Percentiles rank a stretch among this genome's conserved stretches.
Conservation (phyloP, 2,329 filamentous ascomycete genomes). For the Macroventuria anomochaeta region DNA sequence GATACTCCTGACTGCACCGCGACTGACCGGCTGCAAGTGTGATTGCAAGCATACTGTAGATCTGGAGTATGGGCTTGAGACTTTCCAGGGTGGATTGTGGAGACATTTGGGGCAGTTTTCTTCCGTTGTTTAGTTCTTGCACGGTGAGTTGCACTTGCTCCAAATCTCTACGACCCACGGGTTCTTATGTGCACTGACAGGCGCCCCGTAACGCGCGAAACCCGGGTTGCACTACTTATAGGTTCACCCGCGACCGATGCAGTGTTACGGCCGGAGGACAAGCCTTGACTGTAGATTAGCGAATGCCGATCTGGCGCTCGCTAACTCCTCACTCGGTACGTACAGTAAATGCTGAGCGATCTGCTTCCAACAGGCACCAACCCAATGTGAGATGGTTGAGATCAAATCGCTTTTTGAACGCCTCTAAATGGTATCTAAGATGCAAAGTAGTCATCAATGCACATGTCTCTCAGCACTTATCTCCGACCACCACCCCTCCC, state of each 20-base stretch:
- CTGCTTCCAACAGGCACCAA: too few relatives aligned
- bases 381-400: neutral
- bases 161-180: too few relatives aligned
- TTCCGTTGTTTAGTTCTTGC: too few relatives aligned
- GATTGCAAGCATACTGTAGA: neutral
- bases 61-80: neutral
- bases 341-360: neutral
- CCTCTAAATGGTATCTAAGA: conserved; percentile 19
- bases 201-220: too few relatives aligned
- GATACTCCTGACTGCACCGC: neutral
- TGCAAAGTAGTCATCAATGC: conserved; percentile 14
- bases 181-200: too few relatives aligned
- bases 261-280: neutral
- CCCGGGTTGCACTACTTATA: neutral
- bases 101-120: neutral
- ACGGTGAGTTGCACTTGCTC: too few relatives aligned
- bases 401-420: conserved; percentile 11
- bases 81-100: neutral
- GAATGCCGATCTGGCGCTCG: neutral
- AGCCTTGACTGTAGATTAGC: neutral
- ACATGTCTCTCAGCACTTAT: neutral
- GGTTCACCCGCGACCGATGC: neutral
- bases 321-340: neutral
- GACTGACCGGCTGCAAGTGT: neutral
- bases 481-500: conserved; percentile 12